These are phyloP conservation scores for Microsporum canis DNA, from an alignment of 2,329 filamentous ascomycete genomes.

Conservation along the genomic window DNA sequence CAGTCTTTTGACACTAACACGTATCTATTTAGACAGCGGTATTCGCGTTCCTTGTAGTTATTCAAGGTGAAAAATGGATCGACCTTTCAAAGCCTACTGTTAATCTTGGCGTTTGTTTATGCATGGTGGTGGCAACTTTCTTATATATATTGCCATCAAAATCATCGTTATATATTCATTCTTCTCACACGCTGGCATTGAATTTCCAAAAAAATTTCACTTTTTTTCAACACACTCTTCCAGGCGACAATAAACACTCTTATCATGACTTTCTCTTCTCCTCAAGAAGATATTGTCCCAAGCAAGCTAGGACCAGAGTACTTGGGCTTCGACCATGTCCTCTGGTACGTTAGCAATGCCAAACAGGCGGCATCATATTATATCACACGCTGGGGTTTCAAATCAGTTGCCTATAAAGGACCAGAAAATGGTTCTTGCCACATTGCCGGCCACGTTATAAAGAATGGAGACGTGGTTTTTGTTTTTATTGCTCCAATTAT, in stretches of 20 bases:
- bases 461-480: conserved; percentile 65
- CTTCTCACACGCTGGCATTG: background rate
- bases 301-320: conserved; percentile 17
- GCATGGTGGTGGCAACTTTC: background rate
- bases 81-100: background rate
- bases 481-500: conserved; percentile 67
- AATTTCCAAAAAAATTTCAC: background rate
- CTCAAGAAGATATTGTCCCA: conserved; percentile 14
- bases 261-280: background rate
- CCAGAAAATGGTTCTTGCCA: conserved; percentile 74
- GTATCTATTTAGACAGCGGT: background rate
- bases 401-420: conserved; percentile 65
- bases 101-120: background rate
- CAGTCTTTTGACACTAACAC: background rate
- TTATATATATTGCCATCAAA: background rate
- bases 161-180: background rate
- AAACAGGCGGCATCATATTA: conserved; percentile 86
- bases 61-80: background rate
- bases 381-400: conserved; percentile 70
- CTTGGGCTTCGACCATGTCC: conserved; percentile 70
- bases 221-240: background rate
- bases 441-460: conserved; percentile 68
- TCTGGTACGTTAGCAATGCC: conserved; percentile 89
- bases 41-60: background rate
- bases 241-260: background rate